Evolutionary conservation across 2,329 filamentous ascomycete species (phyloP), one percentile per base, ranked within the genome.

Genomic region (Sporothrix curviconia): DNA sequence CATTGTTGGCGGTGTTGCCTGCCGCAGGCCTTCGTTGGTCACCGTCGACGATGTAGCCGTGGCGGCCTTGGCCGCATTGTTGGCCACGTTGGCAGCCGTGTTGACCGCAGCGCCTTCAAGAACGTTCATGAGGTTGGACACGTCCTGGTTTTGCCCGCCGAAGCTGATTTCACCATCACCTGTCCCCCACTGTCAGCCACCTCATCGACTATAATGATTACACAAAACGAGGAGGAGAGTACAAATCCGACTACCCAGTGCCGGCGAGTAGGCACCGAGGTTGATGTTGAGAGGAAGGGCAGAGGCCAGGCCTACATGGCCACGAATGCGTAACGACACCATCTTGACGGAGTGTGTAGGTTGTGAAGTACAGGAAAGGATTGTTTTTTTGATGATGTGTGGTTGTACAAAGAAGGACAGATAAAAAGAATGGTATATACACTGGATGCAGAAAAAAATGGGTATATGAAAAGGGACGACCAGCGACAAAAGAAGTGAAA

Each of bases 141-240:
- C 75, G 65, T 77, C 75, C 66, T 72, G 68, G 56, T 69, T 70
- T 59, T n/a, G n/a, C n/a, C 75, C 74, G 62, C 74, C 70, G 60
- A 77, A 77, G 60, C 73, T 75, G 60, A 77, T 76, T 64, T 76
- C 75, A 69, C 75, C 75, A 69, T 71, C 69, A 70, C 69, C 69
- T 70, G 65, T 66, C 54, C 49, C n/a, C n/a, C n/a, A 44, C 28
- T 37, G 34, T 59, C 24, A 52, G 53, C 6, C 15, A 14, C 49
- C n/a, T n/a, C n/a, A n/a, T n/a, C n/a, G 64, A n/a, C 60, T 62
- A 52, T 15, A 42, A 11, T 32, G 34, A 40, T 24, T 15, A 30
- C 7, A 22, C 14, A 24, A 28, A n/a, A 19, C 1, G 17, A 36
- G 17, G 22, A 8, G 17, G 19, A 28, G 56, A 63, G 25, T 60